Evolutionary conservation across 495 filamentous ascomycete species (phyloP), one percentile per base, ranked within the genome.

Genomic region (Podospora anserina): DNA sequence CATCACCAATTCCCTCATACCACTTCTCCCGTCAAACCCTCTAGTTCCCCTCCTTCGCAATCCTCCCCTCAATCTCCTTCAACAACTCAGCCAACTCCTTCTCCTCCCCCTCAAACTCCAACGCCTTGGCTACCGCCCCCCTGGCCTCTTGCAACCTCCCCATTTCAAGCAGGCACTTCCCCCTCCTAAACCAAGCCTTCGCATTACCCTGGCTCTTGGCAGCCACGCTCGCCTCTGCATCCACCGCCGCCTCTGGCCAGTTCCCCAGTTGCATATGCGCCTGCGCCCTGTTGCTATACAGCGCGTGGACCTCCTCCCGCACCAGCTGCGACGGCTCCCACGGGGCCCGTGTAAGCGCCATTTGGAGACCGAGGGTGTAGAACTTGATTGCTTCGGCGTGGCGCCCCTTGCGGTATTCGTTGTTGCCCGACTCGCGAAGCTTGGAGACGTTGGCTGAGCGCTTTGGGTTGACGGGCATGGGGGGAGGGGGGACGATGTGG

Each of bases 151-250:
- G 88, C 77, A 90, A 81, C 76, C 94, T 78, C 9, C 90, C 89
- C 95, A 97, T 98, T 88, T 99, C 95, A 64, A 88, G 78, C 76
- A 97, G 81, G 78, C 89, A 93, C 81, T 86, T 88, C 9, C 90
- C 93, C 69, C 91, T 81, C 60, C 94, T 81, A 89, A 92, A 97
- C 91, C 93, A 97, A 2, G 90, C 94, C 88, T 97, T 98, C 6
- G 91, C 88, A 80, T 99, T 97, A 32, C 89, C 92, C 57, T 86
- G 82, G 64, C 87, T 83, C 87, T 96, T 97, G 66, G 90, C 87
- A 80, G 97, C 94, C n/a, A 97, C 90, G 74, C 91, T 94, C 5
- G 84, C 81, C 82, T 93, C 89, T n/a, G 91, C 92, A 81, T 99
- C 95, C 3, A 89, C 81, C 26, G 90, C 83, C 3, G 84, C 95